phyloP scores from a whole-genome alignment of 2,329 filamentous ascomycete species.

The Cadophora malorum region DNA sequence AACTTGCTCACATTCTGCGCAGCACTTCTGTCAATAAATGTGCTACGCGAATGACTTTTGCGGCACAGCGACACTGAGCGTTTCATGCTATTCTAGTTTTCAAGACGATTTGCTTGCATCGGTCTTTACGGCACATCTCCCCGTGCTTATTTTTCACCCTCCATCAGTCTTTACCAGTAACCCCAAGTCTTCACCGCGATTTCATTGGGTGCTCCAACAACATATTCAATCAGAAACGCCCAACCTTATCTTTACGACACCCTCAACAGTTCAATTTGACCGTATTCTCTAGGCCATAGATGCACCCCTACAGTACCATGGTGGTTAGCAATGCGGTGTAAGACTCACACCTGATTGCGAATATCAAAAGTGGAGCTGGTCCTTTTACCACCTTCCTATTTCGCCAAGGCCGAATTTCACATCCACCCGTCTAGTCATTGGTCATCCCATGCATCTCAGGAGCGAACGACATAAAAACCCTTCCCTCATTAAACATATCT shows the following conservation, averaged over 20 bases:
- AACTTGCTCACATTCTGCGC: constrained; percentile 1
- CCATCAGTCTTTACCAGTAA: neutral
- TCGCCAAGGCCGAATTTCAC: neutral
- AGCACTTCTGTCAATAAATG: neutral
- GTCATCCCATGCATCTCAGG: neutral
- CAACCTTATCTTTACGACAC: neutral
- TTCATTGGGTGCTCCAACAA: neutral
- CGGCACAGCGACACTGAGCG: neutral
- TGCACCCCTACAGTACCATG: neutral
- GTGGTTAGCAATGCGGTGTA: neutral
- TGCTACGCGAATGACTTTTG: constrained; percentile 2
- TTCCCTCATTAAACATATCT: neutral
- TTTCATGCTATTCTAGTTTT: neutral
- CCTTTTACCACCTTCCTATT: constrained; percentile 20
- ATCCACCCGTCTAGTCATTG: neutral
- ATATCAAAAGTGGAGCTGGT: constrained; percentile 15
- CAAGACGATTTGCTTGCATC: neutral
- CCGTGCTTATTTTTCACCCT: constrained; percentile 10
- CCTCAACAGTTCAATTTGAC: neutral
- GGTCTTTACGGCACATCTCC: neutral
- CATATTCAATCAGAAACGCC: neutral
- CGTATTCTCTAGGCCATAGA: neutral
- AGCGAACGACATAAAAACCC: neutral
- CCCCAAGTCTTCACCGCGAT: neutral
- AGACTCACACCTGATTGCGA: constrained; percentile 14